Percentiles rank a stretch among this genome's conserved stretches.
Evolutionary conservation across 305 asterid species (phyloP).

Genomic region (Solanum aculeatissimum): DNA sequence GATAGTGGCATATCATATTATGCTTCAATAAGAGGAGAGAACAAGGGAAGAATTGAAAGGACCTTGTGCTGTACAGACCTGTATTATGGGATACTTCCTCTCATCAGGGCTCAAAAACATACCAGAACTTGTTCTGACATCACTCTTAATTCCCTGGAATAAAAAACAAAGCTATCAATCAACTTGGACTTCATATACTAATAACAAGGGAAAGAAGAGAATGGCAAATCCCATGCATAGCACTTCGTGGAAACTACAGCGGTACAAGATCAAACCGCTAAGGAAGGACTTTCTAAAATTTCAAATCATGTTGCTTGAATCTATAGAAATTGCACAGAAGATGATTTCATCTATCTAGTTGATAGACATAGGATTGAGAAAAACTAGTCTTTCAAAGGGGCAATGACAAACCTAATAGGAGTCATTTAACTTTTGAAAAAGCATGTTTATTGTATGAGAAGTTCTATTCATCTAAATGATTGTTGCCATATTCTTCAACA

Average conservation of each 20-base stretch:
- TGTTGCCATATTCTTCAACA: background rate
- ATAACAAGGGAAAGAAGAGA: background rate
- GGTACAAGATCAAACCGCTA: background rate
- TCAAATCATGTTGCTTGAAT: background rate
- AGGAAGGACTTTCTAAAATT: background rate
- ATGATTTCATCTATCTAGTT: background rate
- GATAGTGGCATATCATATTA: background rate
- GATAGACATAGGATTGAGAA: background rate
- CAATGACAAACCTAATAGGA: background rate
- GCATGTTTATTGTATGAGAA: background rate
- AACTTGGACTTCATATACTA: background rate
- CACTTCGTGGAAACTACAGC: background rate
- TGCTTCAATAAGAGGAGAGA: background rate
- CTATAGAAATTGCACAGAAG: background rate
- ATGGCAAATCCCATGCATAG: background rate
- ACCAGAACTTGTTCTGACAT: constrained; percentile 87
- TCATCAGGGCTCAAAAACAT: constrained; percentile 70
- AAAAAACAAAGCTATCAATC: background rate
- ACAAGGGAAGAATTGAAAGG: background rate
- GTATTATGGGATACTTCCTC: constrained; percentile 63
- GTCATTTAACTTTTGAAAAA: background rate
- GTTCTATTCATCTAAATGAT: background rate
- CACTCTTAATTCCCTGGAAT: constrained; percentile 67
- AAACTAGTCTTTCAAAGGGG: background rate
- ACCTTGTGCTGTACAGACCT: constrained; percentile 32